Base-by-base conservation (phyloP, 2,329 filamentous ascomycete species). In the Colletotrichum lini region DNA sequence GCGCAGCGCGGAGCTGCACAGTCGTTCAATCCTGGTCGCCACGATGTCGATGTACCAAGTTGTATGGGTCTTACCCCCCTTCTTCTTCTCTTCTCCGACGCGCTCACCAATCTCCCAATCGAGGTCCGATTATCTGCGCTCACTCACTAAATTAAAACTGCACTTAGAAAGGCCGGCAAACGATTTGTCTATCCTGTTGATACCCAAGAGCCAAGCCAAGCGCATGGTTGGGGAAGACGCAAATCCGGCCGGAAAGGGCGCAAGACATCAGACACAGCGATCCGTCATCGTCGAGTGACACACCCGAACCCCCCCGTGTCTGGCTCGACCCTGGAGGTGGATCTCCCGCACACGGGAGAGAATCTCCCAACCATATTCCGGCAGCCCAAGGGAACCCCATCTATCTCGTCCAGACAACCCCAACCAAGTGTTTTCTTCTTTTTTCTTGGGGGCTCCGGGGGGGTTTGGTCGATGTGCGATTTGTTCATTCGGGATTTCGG, bases 151-250 rank as follows among this genome's bases (percentile, higher is more conserved):
- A 38, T 3, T 10, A 38, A 38, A 38, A 38, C 9, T 38, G 35
- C 35, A 38, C 12, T 10, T 4, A 30, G n/a, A 38, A 38, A 47
- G 53, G 58, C 58, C 45, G 26, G 59, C 54, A 69, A 59, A 64
- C 40, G 69, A 72, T 69, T 56, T 42, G 30, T 56, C 42, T 47
- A 58, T 59, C 40, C 52, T 38, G 54, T 73, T 73, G 72, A 62
- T 73, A 73, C 72, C 72, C 72, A 73, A 73, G 66, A 49, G 72
- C 69, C 72, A 59, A 72, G 65, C 56, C 72, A 50, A 63, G 52
- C 58, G 18, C 60, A 60, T 35, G 53, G 62, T 72, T 68, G 62
- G 68, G 72, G 26, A 47, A 58, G 18, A 50, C 49, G 21, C 57
- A 58, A 66, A 54, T 21, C 13, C 50, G 50, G 54, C 52, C 58